Conservation (phyloP, 2,329 filamentous ascomycete genomes). For the Ampelomyces quisqualis region DNA sequence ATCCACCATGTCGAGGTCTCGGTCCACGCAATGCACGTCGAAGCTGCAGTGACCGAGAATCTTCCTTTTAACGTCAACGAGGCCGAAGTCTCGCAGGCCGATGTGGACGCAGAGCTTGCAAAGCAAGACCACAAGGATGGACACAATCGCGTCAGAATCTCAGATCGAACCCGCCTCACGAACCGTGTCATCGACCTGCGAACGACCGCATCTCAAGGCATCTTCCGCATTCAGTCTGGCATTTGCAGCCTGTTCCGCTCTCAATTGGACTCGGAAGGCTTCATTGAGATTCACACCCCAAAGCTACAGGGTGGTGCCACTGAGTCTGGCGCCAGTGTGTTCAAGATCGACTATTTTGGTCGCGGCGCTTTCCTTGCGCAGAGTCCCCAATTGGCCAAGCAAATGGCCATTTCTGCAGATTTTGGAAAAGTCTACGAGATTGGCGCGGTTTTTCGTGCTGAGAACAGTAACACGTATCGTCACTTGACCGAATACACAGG, state of each 20-base stretch:
- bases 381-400: constrained; percentile 88
- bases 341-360: constrained; percentile 89
- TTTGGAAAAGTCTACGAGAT: constrained; percentile 89
- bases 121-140: constrained; percentile 59
- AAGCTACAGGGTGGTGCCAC: constrained; percentile 89
- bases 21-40: constrained; percentile 65
- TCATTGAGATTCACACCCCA: constrained; percentile 91
- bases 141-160: constrained; percentile 60
- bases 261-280: constrained; percentile 71
- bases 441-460: constrained; percentile 86
- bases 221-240: constrained; percentile 83
- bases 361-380: constrained; percentile 85
- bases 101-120: constrained; percentile 53
- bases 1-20: constrained; percentile 75
- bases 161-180: constrained; percentile 70
- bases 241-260: constrained; percentile 78
- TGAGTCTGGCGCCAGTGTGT: constrained; percentile 88
- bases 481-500: constrained; percentile 95
- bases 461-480: constrained; percentile 93
- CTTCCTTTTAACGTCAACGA: constrained; percentile 71
- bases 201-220: constrained; percentile 80
- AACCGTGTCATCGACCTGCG: constrained; percentile 83
- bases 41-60: constrained; percentile 61
- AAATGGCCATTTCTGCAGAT: constrained; percentile 88
- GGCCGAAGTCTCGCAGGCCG: constrained; percentile 62